A percentile compares a stretch with the other conserved stretches of the same genome.
These are phyloP conservation scores for Saturnispora kantuleensis DNA, from an alignment of 805 yeast species.

Conservation along the genomic window DNA sequence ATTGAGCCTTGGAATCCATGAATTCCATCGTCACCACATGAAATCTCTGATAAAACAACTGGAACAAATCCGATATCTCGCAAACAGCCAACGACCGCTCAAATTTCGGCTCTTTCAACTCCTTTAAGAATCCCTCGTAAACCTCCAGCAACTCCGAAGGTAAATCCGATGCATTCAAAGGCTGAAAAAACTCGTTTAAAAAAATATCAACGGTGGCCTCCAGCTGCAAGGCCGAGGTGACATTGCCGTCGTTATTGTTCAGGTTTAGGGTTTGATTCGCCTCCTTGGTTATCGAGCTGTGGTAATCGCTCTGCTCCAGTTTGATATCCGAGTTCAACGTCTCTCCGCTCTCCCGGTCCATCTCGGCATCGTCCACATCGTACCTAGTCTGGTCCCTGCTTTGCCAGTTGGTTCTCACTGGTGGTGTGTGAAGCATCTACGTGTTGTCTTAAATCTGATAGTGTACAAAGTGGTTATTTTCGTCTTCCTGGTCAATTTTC, in stretches of 20 bases:
- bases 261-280: too few relatives aligned
- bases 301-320: too few relatives aligned
- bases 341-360: not conserved
- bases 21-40: slow-evolving; percentile 14
- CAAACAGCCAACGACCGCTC: slow-evolving; percentile 27
- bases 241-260: not conserved
- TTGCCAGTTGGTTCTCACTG: not conserved
- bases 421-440: not conserved
- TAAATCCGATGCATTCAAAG: slow-evolving; percentile 17
- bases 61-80: slow-evolving; percentile 28
- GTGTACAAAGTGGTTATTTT: too few relatives aligned
- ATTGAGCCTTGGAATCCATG: slow-evolving; percentile 14
- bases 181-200: slow-evolving; percentile 14
- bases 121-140: slow-evolving; percentile 23
- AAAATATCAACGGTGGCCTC: slow-evolving; percentile 6
- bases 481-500: too few relatives aligned
- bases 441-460: not conserved
- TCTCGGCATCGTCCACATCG: not conserved
- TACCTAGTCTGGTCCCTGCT: not conserved
- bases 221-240: not conserved
- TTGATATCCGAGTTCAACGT: not conserved
- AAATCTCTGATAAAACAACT: slow-evolving; percentile 25
- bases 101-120: slow-evolving; percentile 28
- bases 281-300: too few relatives aligned
- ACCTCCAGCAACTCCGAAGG: slow-evolving; percentile 20